Evolutionary conservation across 164 flowering plant genomes (phyloP), one percentile per base, ranked within the genome.

Genomic region (Amborella trichopoda): DNA sequence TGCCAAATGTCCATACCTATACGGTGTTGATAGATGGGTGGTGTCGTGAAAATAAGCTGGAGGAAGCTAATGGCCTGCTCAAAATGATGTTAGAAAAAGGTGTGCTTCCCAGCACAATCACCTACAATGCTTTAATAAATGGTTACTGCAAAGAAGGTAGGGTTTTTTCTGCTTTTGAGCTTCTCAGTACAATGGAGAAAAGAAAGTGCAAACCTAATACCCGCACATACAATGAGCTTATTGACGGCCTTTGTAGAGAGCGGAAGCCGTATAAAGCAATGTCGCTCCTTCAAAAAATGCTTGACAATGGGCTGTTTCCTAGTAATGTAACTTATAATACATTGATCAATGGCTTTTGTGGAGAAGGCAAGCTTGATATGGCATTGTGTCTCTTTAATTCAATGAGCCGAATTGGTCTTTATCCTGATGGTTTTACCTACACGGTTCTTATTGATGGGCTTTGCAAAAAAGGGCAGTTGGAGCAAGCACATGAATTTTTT

Each of bases 171-270:
- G 67, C 74, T 46, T 54, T 65, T 53, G 60, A 62, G 44, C 40
- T 65, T 33, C 65, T 59, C 28, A 41, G 50, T 50, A 26, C 46
- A 36, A 65, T 69, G 74, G 65, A 58, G 17, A 52, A 43, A 55
- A 40, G 44, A 22, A 48, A 38, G 3, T 52, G 61, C 48, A 55
- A 46, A 34, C 68, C 74, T 2, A 53, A 65, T 44, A 53, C 59
- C 1, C 40, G 55, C 11, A 69, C 62, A n/a, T 65, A 52, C 49
- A 69, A 69, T 48, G 59, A 46, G 46, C 64, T 69, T 18, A 52
- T 69, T 8, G 60, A 56, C n/a, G 74, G 70, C 21, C 44, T 65
- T 45, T 66, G 70, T 48, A 65, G 49, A 50, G 53, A 41, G 34
- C 46, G 26, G 16, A 40, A 40, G 47, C 26, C 61, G 5, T 30